Conservation (phyloP, 345 rosid genomes). For the Aquilaria yunnanensis region DNA sequence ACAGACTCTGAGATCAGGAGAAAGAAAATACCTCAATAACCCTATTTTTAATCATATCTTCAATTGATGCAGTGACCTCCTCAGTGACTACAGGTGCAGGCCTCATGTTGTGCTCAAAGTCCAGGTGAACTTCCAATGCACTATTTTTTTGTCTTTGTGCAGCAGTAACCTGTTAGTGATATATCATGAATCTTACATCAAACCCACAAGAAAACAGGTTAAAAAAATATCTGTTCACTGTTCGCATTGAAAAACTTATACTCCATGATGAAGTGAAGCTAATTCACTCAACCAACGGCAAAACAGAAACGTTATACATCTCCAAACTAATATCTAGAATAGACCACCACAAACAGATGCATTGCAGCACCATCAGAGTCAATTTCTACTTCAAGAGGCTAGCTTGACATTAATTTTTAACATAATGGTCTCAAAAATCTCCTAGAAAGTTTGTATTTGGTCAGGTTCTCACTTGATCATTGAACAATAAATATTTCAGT, state of each 20-base stretch:
- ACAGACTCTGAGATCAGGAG: background rate
- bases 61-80: conserved; percentile 83
- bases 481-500: no score
- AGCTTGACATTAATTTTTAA: no score
- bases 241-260: no score
- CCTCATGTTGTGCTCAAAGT: conserved; percentile 90
- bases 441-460: no score
- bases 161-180: conserved; percentile 62
- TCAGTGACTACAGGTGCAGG: conserved; percentile 95
- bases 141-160: conserved; percentile 85
- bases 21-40: conserved; percentile 51
- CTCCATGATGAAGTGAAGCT: no score
- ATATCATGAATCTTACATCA: background rate
- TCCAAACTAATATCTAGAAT: background rate
- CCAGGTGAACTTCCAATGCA: conserved; percentile 93
- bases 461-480: no score
- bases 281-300: background rate
- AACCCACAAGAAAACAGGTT: background rate
- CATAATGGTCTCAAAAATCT: no score
- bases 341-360: background rate
- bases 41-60: conserved; percentile 77
- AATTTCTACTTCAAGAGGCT: background rate
- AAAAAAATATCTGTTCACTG: background rate
- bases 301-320: conserved; percentile 1
- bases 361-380: background rate